Base-by-base conservation (phyloP, 345 rosid species). In the Populus alba region DNA sequence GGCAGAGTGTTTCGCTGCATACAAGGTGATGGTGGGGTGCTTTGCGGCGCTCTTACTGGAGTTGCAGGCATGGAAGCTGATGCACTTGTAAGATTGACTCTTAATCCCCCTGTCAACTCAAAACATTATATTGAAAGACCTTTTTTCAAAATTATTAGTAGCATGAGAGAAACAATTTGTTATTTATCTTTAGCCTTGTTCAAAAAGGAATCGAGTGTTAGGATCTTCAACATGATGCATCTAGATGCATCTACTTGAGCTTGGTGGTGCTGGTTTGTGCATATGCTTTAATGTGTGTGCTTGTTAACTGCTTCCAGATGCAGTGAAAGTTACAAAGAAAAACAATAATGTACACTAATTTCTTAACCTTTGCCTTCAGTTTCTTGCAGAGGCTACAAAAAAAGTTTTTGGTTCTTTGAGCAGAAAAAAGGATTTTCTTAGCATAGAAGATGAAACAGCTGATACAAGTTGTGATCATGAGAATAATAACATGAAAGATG, bases 1-100 rank as follows among this genome's bases (percentile, higher is more conserved):
- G 89, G 88, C 68, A 96, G 87, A 86, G 92, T 96, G 45, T 92
- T 89, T 65, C 91, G 97, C 76, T 94, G 98, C 88, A 88, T 96
- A 81, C 95, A 89, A 86, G 99, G 99, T 77, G 99, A 96, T 90
- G 99, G 99, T 20, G 99, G 99, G 69, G 83, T 94, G 80, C 92
- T 94, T 73, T 94, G 97, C 79, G 99, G 99, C 80, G 89, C 98
- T 35, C 95, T 92, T 77, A 84, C 93, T 70, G 99, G 99, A 81
- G 89, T 96, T 81, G 94, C 89, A 77, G 98, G 97, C 78, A 91
- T 96, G 94, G 99, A 94, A 89, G 97, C 97, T 15, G 98, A 96
- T 87, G 95, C 99, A 75, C 76, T 91, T 77, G 99, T 96, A 92
- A 91, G 94, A 87, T 86, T 78, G 65, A 20, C 37, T 71, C 69